These are phyloP conservation scores for Leishmania arabica DNA, from an alignment of 208 protist species.

Conservation along the genomic window DNA sequence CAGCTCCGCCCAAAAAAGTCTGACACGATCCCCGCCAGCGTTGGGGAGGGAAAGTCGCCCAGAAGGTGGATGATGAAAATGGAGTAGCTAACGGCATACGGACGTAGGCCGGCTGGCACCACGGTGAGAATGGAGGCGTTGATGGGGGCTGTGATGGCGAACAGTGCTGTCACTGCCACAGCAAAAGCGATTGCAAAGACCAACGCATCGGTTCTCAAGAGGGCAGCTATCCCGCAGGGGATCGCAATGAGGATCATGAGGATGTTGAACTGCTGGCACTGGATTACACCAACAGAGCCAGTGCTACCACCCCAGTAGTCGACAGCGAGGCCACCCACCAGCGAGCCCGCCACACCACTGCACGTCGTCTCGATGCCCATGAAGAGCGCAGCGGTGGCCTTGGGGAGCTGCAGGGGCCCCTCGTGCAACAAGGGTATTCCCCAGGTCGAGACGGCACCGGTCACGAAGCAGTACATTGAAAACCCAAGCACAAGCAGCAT, in stretches of 20 bases:
- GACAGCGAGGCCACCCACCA: constrained; percentile 60
- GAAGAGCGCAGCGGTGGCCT: constrained; percentile 39
- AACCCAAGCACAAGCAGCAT: constrained; percentile 75
- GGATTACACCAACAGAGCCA: constrained; percentile 40
- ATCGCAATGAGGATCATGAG: constrained; percentile 53
- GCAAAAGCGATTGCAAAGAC: constrained; percentile 48
- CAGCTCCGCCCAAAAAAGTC: constrained; percentile 61
- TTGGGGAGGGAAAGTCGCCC: constrained; percentile 90
- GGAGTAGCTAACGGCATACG: constrained; percentile 85
- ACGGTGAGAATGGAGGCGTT: constrained; percentile 75
- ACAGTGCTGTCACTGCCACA: constrained; percentile 60
- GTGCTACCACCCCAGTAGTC: constrained; percentile 71
- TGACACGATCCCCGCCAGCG: constrained; percentile 66
- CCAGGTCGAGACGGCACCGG: constrained; percentile 82
- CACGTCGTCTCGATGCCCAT: constrained; percentile 67
- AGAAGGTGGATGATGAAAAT: constrained; percentile 89
- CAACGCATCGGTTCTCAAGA: constrained; percentile 32
- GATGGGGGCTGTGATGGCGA: constrained; percentile 78
- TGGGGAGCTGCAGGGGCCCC: constrained; percentile 55
- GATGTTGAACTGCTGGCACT: constrained; percentile 60
- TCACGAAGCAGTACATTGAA: constrained; percentile 86
- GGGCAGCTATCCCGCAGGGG: constrained; percentile 45
- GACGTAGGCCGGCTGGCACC: constrained; percentile 62
- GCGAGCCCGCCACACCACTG: constrained; percentile 68
- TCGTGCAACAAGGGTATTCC: constrained; percentile 76